phyloP scores from a whole-genome alignment of 371 early-diverging fungal genomes.

The Mortierella sp. region DNA sequence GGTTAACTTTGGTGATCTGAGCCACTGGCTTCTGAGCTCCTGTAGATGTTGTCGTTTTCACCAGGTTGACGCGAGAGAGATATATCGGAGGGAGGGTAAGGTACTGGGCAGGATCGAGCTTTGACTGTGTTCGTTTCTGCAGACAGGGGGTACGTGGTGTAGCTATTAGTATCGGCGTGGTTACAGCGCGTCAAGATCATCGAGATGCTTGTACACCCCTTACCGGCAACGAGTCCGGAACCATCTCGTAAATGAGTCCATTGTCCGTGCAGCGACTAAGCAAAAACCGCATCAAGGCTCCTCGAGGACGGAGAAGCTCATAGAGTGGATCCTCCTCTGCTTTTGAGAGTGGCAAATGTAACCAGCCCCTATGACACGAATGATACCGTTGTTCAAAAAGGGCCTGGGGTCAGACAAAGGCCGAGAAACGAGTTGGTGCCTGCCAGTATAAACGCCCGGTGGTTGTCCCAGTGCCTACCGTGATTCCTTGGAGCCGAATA shows the following conservation, averaged over 20 bases:
- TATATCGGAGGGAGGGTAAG: slow-evolving; percentile 46
- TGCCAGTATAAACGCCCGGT: too few species aligned
- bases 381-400: neutral
- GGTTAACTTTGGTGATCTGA: slow-evolving; percentile 40
- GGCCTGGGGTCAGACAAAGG: neutral
- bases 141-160: neutral
- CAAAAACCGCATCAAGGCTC: slow-evolving; percentile 40
- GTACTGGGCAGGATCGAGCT: slow-evolving; percentile 47
- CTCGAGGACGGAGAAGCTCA: slow-evolving; percentile 38
- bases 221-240: slow-evolving; percentile 46
- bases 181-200: too few species aligned
- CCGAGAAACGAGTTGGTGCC: too few species aligned
- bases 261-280: slow-evolving; percentile 39
- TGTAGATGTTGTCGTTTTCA: slow-evolving; percentile 28
- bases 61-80: slow-evolving; percentile 45
- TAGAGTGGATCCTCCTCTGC: slow-evolving; percentile 44
- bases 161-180: too few species aligned
- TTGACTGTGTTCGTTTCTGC: slow-evolving; percentile 46
- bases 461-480: slow-evolving; percentile 18
- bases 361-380: slow-evolving; percentile 34
- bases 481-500: slow-evolving; percentile 51
- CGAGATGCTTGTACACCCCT: neutral
- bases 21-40: slow-evolving; percentile 39
- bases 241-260: slow-evolving; percentile 47
- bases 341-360: slow-evolving; percentile 47